These are phyloP conservation scores for Gamarada debralockiae DNA, from an alignment of 495 filamentous ascomycete genomes.

Conservation along the genomic window DNA sequence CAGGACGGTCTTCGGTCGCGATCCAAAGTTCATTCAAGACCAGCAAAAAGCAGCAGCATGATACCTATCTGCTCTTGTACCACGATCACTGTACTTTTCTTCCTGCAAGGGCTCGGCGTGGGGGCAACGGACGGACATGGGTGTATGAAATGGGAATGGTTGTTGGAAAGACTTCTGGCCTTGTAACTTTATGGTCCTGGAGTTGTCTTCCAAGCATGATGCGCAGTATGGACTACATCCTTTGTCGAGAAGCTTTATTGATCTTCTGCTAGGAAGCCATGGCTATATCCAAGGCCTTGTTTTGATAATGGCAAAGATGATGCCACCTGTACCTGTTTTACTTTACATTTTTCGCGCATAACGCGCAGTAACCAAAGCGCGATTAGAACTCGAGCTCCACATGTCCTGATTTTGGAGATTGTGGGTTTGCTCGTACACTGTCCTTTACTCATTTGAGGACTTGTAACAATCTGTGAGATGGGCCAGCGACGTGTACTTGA, in stretches of 20 bases:
- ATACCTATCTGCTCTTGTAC: neutral
- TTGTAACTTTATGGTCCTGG: neutral
- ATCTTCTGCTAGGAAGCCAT: neutral
- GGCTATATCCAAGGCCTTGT: neutral
- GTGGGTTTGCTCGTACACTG: too few species aligned
- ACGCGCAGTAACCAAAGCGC: too few species aligned
- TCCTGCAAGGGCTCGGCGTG: neutral
- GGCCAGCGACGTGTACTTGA: too few species aligned
- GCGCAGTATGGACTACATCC: neutral
- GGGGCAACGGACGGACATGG: neutral
- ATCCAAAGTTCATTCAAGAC: too few species aligned
- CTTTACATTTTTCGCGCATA: too few species aligned
- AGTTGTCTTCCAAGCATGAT: too few species aligned
- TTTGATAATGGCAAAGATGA: too few species aligned
- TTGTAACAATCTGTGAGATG: too few species aligned
- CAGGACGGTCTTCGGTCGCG: constrained; percentile 23
- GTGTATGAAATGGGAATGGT: neutral
- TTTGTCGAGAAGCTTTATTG: neutral
- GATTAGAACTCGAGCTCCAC: too few species aligned
- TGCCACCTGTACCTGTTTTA: too few species aligned
- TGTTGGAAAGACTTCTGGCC: neutral
- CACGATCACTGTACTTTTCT: neutral
- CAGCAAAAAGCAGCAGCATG: neutral
- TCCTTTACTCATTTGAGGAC: too few species aligned
- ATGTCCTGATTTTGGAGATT: too few species aligned